These are phyloP conservation scores for Trichaptum fuscoviolaceum DNA, from an alignment of 768 basidiomycete genomes.

Conservation along the genomic window DNA sequence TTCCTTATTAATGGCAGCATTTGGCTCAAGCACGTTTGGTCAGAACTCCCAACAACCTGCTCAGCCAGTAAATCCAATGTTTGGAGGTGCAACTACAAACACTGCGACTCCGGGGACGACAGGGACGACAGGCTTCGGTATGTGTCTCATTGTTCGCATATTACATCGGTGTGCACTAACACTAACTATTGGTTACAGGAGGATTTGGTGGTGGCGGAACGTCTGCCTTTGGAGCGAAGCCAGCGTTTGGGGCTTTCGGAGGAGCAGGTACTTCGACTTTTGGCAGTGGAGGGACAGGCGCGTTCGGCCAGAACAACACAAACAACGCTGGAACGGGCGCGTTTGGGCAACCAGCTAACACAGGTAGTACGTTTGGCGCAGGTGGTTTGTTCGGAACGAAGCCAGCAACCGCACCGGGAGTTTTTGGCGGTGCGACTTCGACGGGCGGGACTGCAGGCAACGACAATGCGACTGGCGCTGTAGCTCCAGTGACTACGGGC, in stretches of 20 bases:
- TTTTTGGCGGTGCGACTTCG: constrained; percentile 31
- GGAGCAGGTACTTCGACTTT: constrained; percentile 51
- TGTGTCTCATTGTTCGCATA: background rate
- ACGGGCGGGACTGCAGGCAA: constrained; percentile 23
- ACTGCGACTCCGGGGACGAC: constrained; percentile 1
- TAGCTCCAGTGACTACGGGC: constrained; percentile 62
- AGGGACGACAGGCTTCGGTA: background rate
- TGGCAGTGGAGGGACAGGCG: constrained; percentile 35
- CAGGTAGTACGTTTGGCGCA: constrained; percentile 37
- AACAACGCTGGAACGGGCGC: constrained; percentile 20
- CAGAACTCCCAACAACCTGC: constrained; percentile 55
- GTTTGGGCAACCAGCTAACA: constrained; percentile 24
- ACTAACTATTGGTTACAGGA: background rate
- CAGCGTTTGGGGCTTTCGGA: constrained; percentile 64
- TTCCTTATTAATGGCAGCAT: constrained; percentile 32
- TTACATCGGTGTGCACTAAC: background rate
- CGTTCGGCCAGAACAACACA: constrained; percentile 33
- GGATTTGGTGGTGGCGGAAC: constrained; percentile 18
- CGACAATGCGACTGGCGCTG: constrained; percentile 27
- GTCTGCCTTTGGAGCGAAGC: constrained; percentile 46
- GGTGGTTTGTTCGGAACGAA: constrained; percentile 54
- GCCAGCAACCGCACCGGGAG: constrained; percentile 34
- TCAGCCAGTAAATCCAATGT: constrained; percentile 73
- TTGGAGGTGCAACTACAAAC: constrained; percentile 36
- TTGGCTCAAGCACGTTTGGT: constrained; percentile 52